Base-by-base conservation (phyloP, 2,329 filamentous ascomycete genomes). In the Aulographum hederae region DNA sequence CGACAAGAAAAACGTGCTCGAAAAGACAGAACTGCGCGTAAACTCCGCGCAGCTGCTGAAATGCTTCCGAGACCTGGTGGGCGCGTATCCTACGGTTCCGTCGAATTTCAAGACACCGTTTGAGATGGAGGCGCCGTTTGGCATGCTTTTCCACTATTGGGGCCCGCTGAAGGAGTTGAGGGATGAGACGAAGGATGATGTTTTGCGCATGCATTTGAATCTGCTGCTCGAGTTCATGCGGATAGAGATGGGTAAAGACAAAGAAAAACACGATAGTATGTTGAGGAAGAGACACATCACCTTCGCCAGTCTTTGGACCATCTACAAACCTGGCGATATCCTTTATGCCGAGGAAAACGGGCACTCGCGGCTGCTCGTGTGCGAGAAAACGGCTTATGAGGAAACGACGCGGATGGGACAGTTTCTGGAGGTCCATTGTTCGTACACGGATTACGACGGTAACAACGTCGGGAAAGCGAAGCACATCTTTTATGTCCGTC, bases 111-210 rank as follows among this genome's bases (percentile, higher is more conserved):
- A 46, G 27, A 50, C 40, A 15, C 30, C 35, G 3, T 45, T 60
- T 32, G 43, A 40, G 18, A 50, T 67, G 37, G 47, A 48, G 13
- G 53, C 55, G 3, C 65, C 65, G 2, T 67, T 65, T 39, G 45
- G 47, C 4, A 46, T 61, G n/a, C 48, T 69, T 11, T 50, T 60
- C 28, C 63, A 67, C 35, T 57, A 65, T 38, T 51, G 51, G 10
- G 40, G 46, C 3, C 58, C 57, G 15, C 51, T 69, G 6, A 48
- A 49, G 31, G n/a, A 37, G 42, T 25, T 41, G 41, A 28, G 36
- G 34, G 23, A 41, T 37, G 17, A 37, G n/a, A n/a, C 39, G 39
- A 12, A 15, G 14, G 37, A 41, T 18, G 40, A 41, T 10, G 23
- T 33, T 8, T 28, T 33, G 11, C 26, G 30, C 8, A 36, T 34